Base-by-base conservation (phyloP, 2,329 filamentous ascomycete genomes). In the Penicillium sp. region DNA sequence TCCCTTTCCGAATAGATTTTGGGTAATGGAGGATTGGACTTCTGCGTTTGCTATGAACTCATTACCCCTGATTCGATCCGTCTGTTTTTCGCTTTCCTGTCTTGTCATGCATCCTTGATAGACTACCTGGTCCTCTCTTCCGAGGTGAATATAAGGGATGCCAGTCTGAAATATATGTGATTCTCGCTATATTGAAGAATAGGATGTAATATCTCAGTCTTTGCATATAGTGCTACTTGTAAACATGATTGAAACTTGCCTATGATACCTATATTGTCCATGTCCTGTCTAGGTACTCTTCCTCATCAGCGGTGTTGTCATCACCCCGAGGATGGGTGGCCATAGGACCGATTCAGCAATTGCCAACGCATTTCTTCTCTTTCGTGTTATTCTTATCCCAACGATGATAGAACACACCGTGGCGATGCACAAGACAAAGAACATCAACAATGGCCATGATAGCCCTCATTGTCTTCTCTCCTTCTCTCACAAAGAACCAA, bases 91-190 rank as follows among this genome's bases (percentile, higher is more conserved):
- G 33, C 27, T 56, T 51, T 56, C 29, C 27, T 56, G 47, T 56
- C 48, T 47, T 57, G 29, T 33, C 12, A 33, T 51, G 54, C 50
- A 48, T 57, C 50, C 55, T 57, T 38, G 21, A 54, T 54, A 48
- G 27, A 42, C 50, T 57, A 43, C 54, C n/a, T 57, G 37, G 50
- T 54, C 35, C 42, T 50, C 53, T 55, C 42, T 54, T 54, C 43
- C 48, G 55, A 54, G 37, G 29, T 54, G 43, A 57, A 57, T 57
- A 57, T 57, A 43, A 42, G 23, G 42, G 55, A 57, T 57, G 55
- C 37, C 42, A 31, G 13, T 53, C 45, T 50, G 19, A 45, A 43
- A 3, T 37, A 13, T 35, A 46, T 31, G 25, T 29, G 13, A 23
- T 42, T 42, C 2, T 41, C 21, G 21, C 12, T 33, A 33, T 33